Conservation (phyloP, 2,329 filamentous ascomycete species). For the Hypoxylon sp. region DNA sequence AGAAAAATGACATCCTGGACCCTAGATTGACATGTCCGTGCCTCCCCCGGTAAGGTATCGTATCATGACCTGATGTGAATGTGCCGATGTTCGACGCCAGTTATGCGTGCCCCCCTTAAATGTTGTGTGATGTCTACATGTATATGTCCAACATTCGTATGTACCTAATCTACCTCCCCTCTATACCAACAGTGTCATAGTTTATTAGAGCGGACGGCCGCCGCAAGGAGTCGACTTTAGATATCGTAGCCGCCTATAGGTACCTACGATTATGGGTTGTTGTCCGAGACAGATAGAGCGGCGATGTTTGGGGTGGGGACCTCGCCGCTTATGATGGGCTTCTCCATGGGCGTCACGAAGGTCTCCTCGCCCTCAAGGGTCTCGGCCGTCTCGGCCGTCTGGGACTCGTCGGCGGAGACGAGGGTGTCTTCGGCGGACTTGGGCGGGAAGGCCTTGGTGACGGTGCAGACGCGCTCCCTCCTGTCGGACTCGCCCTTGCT, state of each 20-base stretch:
- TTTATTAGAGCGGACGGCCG: not conserved
- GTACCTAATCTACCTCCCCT: too few relatives aligned
- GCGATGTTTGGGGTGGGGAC: conserved; percentile 25
- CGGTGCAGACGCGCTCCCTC: conserved; percentile 58
- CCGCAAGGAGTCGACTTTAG: not conserved
- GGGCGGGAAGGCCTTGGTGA: conserved; percentile 54
- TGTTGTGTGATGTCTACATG: not conserved
- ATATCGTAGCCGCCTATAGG: not conserved
- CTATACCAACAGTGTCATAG: not conserved
- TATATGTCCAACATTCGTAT: conserved; percentile 3
- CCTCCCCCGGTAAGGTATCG: not conserved
- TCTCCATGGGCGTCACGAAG: conserved; percentile 18
- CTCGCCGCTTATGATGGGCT: conserved; percentile 23
- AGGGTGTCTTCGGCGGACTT: conserved; percentile 28
- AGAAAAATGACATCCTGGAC: conserved; percentile 1
- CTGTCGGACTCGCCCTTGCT: conserved; percentile 55
- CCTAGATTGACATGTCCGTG: conserved; percentile 11
- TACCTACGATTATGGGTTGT: not conserved
- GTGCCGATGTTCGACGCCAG: not conserved
- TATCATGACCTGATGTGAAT: not conserved
- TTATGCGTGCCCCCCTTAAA: not conserved
- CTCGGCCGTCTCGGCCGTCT: conserved; percentile 22
- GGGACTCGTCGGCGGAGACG: conserved; percentile 21
- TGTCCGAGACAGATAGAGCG: conserved; percentile 23
- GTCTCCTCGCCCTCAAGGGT: conserved; percentile 28